A percentile compares a stretch with the other conserved stretches of the same genome.
phyloP scores from a whole-genome alignment of 2,329 filamentous ascomycete genomes.

The Ophiostoma sp. region DNA sequence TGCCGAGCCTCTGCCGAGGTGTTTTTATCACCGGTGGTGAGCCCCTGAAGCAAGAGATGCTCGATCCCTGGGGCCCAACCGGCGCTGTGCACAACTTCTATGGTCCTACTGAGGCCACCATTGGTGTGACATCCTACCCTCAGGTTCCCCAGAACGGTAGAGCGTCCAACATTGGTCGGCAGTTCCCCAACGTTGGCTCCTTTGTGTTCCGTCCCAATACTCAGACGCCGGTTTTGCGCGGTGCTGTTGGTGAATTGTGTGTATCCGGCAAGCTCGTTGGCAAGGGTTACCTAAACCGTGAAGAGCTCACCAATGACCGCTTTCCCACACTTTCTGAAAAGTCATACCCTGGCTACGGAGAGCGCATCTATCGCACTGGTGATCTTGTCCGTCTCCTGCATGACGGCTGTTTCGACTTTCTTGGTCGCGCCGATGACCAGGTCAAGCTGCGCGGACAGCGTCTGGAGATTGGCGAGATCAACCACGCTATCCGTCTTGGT shows the following conservation, averaged over 20 bases:
- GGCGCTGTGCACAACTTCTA: slow-evolving; percentile 87
- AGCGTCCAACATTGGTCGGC: slow-evolving; percentile 78
- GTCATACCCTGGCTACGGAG: slow-evolving; percentile 37
- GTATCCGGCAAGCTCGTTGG: slow-evolving; percentile 82
- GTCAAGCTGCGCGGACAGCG: slow-evolving; percentile 86
- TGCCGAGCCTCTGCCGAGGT: slow-evolving; percentile 70
- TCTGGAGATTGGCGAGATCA: slow-evolving; percentile 87
- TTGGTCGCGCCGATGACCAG: slow-evolving; percentile 84
- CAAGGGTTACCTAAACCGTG: slow-evolving; percentile 78
- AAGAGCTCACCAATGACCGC: slow-evolving; percentile 67
- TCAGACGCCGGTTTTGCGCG: slow-evolving; percentile 64
- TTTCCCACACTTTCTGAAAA: slow-evolving; percentile 58
- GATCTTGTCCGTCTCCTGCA: slow-evolving; percentile 78
- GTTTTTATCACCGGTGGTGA: slow-evolving; percentile 94
- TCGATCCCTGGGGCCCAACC: slow-evolving; percentile 76
- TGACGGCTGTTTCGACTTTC: slow-evolving; percentile 78
- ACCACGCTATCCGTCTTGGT: slow-evolving; percentile 66
- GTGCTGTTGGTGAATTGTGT: slow-evolving; percentile 81
- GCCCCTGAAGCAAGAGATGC: slow-evolving; percentile 78
- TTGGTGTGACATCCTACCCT: slow-evolving; percentile 86
- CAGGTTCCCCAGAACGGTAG: slow-evolving; percentile 71
- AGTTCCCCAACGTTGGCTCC: slow-evolving; percentile 82
- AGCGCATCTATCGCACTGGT: slow-evolving; percentile 77
- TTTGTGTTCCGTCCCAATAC: slow-evolving; percentile 69
- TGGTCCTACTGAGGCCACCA: slow-evolving; percentile 87